Base-by-base conservation (phyloP, 2,329 filamentous ascomycete species). In the Dryadomyces quercus-mongolicae region DNA sequence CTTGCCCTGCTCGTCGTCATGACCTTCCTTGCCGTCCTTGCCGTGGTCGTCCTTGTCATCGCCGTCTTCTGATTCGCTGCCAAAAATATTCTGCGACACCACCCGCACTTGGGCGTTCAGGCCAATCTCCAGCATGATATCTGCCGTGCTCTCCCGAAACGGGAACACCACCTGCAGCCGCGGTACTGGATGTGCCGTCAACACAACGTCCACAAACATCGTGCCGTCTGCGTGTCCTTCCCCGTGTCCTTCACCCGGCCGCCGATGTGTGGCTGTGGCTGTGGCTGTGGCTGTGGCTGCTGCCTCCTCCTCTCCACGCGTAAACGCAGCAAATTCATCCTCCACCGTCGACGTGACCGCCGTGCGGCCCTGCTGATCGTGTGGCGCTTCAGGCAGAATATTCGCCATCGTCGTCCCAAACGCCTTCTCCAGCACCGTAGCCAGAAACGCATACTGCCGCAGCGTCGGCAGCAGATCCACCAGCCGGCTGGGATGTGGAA, bases 401-500 rank as follows among this genome's bases (percentile, higher is more conserved):
- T 42, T n/a, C 7, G n/a, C n/a, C 51, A 47, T 52, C 48, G 63
- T 65, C 4, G 68, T 63, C 40, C 71, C 72, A 62, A 88, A 86
- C 55, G 76, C 81, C 51, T 78, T 80, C 54, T 75, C 70, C 3
- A 92, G 72, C 2, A 93, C 67, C 0, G 74, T 79, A 1, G 81
- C 81, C 5, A 88, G 71, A 59, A 86, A 82, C 0, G 85, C 84
- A 63, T 88, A 93, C 65, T 93, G 88, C 15, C 88, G 76, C 16
- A 93, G 71, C 4, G 77, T 72, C 0, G 88, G 86, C n/a, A 94
- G 73, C 63, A 91, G 80, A 53, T 80, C 76, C 7, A 91, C 71
- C 4, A 94, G 70, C 63, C 94, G 87, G 51, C 82, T 78, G 0
- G 88, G 88, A 62, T 94, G 88, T 2, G 81, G 80, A 63, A 94